Evolutionary conservation across 306 rosid species (phyloP).

Genomic region (cucumber (Cucumis sativus)): Cucumber_9930_V3 NC_026655.2:32786501-32787000

Average conservation of each 20-base stretch:
- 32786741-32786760: background rate
- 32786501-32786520: background rate
- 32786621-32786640: background rate
- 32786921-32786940: conserved; percentile 59
- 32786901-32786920: conserved; percentile 82
- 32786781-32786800: background rate
- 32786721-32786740: background rate
- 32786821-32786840: background rate
- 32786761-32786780: background rate
- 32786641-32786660: background rate
- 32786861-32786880: background rate
- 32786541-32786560: background rate
- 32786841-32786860: background rate
- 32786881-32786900: conserved; percentile 56
- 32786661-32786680: background rate
- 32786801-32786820: background rate
- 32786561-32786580: background rate
- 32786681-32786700: background rate
- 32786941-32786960: conserved; percentile 36
- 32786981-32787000: conserved; percentile 15
- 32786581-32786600: background rate
- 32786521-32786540: background rate
- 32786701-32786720: background rate
- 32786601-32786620: background rate
- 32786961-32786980: conserved; percentile 53